Base-by-base conservation (phyloP, 192 early-diverging fungal genomes). In the Coemansia sp. region DNA sequence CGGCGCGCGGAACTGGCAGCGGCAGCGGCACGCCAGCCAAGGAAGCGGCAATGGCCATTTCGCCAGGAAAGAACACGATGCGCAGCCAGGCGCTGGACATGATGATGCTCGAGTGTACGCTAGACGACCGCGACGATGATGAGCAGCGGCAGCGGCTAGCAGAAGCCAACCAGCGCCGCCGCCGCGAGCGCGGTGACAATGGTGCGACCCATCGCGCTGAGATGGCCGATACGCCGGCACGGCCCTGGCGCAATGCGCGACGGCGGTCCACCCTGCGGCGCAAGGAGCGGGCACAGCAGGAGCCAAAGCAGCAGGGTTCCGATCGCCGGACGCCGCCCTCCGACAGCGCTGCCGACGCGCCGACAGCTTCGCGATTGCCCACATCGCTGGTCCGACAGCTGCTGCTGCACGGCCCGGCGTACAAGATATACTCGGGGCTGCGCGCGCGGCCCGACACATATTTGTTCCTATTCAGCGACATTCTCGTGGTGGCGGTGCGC, bases 361-460 rank as follows among this genome's bases (percentile, higher is more conserved):
- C n/a, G n/a, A n/a, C n/a, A n/a, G n/a, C n/a, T n/a, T n/a, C 26
- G 35, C 43, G 45, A 4, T 29, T 40, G 32, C 36, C 46, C 1
- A 20, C 26, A 22, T 38, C 46, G 17, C 23, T 14, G 4, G 51
- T 25, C 9, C 66, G 72, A 32, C 64, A 56, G 25, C 58, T 79
- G 38, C 50, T 79, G 32, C 55, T 79, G 4, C 78, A 79, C 34
- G 78, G 78, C 1, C 64, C 78, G 21, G 72, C 68, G 5, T 67
- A 55, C 55, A 58, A 53, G 15, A 75, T 79, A 25, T 66, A 62
- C 36, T 62, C 75, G 32, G 64, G 60, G 3, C 53, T 67, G 9
- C 55, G 47, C 38, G 64, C 68, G 21, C 71, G 64, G 38, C 43
- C 68, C 2, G 67, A 75, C 55, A 75, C 71, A 19, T 75, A 79